phyloP scores from a whole-genome alignment of 371 early-diverging fungal species.

The Rhizopus delemar region DNA sequence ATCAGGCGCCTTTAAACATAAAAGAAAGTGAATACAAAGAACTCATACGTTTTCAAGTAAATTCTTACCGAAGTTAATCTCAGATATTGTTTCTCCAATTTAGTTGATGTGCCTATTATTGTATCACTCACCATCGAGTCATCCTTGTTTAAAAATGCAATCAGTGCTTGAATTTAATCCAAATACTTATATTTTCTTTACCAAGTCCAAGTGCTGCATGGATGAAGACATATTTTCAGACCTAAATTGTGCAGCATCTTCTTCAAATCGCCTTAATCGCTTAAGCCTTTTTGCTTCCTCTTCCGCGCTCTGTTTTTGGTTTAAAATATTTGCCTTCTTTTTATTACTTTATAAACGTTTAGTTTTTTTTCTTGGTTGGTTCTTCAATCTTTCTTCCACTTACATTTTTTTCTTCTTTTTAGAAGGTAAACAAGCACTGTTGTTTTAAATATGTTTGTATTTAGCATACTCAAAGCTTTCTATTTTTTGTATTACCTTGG shows the following conservation, averaged over 20 bases:
- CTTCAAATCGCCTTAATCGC: constrained; percentile 53
- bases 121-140: constrained; percentile 77
- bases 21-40: background rate
- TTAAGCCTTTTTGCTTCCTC: constrained; percentile 40
- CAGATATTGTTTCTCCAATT: constrained; percentile 87
- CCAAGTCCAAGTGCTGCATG: constrained; percentile 12
- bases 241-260: constrained; percentile 27
- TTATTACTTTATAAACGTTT: background rate
- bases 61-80: constrained; percentile 79
- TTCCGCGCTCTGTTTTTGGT: constrained; percentile 28
- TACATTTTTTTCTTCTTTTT: constrained; percentile 35
- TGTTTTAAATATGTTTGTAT: background rate
- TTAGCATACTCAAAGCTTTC: background rate
- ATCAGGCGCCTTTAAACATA: constrained; percentile 76
- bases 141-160: constrained; percentile 37
- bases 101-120: constrained; percentile 84
- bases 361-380: too few species aligned
- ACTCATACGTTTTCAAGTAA: constrained; percentile 32
- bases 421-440: constrained; percentile 23
- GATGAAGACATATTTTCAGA: constrained; percentile 14
- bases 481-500: constrained; percentile 49
- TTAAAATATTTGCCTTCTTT: background rate
- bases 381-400: background rate
- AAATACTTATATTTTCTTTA: background rate
- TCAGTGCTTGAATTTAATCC: too few species aligned